Base-by-base conservation (phyloP, 192 early-diverging fungal genomes). In the Backusella parvicylindrica region DNA sequence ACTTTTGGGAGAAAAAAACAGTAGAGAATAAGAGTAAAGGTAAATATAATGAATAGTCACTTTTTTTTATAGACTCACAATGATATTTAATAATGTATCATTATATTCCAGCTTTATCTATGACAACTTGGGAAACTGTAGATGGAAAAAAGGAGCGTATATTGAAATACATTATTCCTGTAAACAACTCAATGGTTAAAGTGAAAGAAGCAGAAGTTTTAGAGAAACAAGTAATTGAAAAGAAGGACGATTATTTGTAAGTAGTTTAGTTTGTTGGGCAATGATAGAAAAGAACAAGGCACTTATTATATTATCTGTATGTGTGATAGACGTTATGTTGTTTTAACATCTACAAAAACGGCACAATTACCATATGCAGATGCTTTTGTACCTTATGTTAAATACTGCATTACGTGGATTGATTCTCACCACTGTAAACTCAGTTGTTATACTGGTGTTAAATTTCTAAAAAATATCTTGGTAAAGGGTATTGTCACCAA, bases 161-260 rank as follows among this genome's bases (percentile, higher is more conserved):
- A 1, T 75, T 91, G 5, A 90, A 89, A 38, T 93, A 85, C 68
- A 84, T 85, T 18, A 91, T 94, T 87, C 89, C 90, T 0, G 85
- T 94, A 32, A 91, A 89, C 65, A 92, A 94, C 67, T 88, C 92
- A 12, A 89, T 93, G 83, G 90, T 93, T 30, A 92, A 89, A 74
- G 65, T 90, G 13, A 92, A 92, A 32, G 90, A 92, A 64, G 86
- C 89, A 0, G 88, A 90, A 18, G 89, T 90, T 15, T 78, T 88
- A 3, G 85, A 89, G 21, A 89, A 81, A 11, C 84, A 87, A 66
- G 81, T 75, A 6, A 76, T 92, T 18, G 75, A 87, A 26, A 89
- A 89, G 73, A 79, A 85, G 28, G 82, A 85, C 18, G 90, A 90
- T 7, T 79, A 91, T 64, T 66, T 92, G 83, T 90, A 82, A 72